Evolutionary conservation across 2,329 filamentous ascomycete genomes (phyloP).

Genomic region (Nigrospora osmanthi): DNA sequence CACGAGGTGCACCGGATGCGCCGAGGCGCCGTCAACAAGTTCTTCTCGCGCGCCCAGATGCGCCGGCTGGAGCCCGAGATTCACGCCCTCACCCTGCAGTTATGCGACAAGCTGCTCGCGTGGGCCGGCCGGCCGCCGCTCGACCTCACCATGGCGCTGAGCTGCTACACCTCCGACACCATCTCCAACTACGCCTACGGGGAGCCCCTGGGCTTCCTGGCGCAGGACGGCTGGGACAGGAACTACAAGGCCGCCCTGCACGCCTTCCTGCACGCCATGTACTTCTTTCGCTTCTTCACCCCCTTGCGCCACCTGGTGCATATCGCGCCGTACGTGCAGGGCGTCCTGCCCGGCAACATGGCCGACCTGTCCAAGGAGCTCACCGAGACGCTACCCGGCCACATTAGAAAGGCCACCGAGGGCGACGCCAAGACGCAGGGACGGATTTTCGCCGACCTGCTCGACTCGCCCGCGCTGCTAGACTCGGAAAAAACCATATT

Average conservation of each 20-base stretch:
- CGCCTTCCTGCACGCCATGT: conserved; percentile 11
- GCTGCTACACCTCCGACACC: conserved; percentile 29
- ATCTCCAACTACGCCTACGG: conserved; percentile 30
- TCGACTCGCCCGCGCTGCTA: conserved; percentile 8
- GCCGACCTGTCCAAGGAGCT: conserved; percentile 8
- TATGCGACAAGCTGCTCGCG: conserved; percentile 18
- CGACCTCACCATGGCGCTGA: conserved; percentile 11
- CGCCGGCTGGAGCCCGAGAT: conserved; percentile 16
- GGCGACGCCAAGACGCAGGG: conserved; percentile 7
- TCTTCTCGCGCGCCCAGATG: conserved; percentile 22
- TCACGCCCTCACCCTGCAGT: conserved; percentile 6
- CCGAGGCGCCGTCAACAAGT: conserved; percentile 11
- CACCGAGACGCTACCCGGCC: conserved; percentile 6
- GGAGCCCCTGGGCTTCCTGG: conserved; percentile 22
- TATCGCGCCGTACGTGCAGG: conserved; percentile 4
- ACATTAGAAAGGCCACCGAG: conserved; percentile 6
- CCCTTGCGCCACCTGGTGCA: conserved; percentile 6
- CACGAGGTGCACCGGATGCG: conserved; percentile 18
- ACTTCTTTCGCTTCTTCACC: conserved; percentile 14
- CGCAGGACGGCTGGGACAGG: conserved; percentile 19
- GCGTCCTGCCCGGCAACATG: conserved; percentile 6
- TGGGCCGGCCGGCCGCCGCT: conserved; percentile 21
- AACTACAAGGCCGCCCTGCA: conserved; percentile 20
- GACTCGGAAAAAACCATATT: conserved; percentile 7
- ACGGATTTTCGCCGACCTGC: conserved; percentile 11